These are phyloP conservation scores for Stenocarpella maydis DNA, from an alignment of 2,329 filamentous ascomycete species.

Conservation along the genomic window DNA sequence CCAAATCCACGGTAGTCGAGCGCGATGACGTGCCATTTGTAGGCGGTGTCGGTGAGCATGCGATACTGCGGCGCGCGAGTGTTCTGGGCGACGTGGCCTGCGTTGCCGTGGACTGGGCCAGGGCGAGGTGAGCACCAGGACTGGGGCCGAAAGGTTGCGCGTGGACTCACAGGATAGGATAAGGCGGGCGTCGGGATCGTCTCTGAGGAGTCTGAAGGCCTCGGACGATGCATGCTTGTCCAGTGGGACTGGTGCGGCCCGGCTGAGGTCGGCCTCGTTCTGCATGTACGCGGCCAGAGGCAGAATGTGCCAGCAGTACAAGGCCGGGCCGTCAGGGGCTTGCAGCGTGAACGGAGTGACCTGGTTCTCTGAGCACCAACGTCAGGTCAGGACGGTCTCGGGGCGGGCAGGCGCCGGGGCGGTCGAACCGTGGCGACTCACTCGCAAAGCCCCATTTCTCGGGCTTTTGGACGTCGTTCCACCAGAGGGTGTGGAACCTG, in stretches of 20 bases:
- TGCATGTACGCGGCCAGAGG: constrained; percentile 79
- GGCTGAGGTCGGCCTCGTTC: constrained; percentile 67
- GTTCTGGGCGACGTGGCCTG: constrained; percentile 83
- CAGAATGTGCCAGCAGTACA: constrained; percentile 92
- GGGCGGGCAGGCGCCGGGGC: not conserved
- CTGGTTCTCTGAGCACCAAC: constrained; percentile 71
- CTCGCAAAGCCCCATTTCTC: constrained; percentile 88
- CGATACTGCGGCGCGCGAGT: constrained; percentile 81
- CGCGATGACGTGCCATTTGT: constrained; percentile 79
- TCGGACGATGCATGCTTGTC: constrained; percentile 62
- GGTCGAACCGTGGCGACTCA: constrained; percentile 49
- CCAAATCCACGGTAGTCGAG: constrained; percentile 94
- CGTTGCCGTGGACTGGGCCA: constrained; percentile 61
- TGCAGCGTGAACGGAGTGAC: constrained; percentile 83
- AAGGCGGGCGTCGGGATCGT: constrained; percentile 69
- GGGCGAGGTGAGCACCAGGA: constrained; percentile 29
- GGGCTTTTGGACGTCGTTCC: constrained; percentile 76
- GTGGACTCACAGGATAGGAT: constrained; percentile 67
- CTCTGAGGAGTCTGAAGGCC: constrained; percentile 68
- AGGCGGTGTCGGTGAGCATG: constrained; percentile 73
- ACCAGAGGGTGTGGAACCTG: constrained; percentile 76
- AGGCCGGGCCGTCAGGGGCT: constrained; percentile 76
- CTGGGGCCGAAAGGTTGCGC: not conserved
- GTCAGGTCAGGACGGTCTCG: not conserved
- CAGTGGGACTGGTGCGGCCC: constrained; percentile 34